These are phyloP conservation scores for Logfia minima DNA, from an alignment of 129 eudicot species.

Conservation along the genomic window DNA sequence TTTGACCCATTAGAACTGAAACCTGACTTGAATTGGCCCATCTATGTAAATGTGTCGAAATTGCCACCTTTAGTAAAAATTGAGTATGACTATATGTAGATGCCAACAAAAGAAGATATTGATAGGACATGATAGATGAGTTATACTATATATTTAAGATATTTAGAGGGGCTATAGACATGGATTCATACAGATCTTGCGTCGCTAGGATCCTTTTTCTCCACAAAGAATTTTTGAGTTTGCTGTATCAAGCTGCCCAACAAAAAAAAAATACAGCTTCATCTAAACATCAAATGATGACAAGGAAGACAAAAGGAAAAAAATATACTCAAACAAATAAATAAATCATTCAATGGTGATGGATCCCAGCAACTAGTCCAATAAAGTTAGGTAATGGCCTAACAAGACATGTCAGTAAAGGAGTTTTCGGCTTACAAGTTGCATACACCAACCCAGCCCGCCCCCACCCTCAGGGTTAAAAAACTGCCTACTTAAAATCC, in stretches of 20 bases:
- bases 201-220: conserved; percentile 57
- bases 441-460: neutral
- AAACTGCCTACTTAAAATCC: neutral
- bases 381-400: conserved; percentile 24
- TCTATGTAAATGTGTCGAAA: neutral
- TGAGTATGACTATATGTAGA: conserved; percentile 3
- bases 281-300: conserved; percentile 26
- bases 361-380: conserved; percentile 10
- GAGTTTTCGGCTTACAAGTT: conserved; percentile 9
- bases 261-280: conserved; percentile 25
- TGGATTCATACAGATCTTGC: conserved; percentile 67
- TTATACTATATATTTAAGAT: neutral
- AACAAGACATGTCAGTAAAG: conserved; percentile 12
- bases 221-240: conserved; percentile 67
- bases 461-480: conserved; percentile 14
- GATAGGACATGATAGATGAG: neutral
- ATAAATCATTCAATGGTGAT: neutral
- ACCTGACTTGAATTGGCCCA: neutral
- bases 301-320: neutral
- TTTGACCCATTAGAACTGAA: conserved; percentile 5
- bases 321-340: conserved; percentile 4
- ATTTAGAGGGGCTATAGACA: conserved; percentile 21
- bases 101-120: neutral
- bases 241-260: conserved; percentile 86
- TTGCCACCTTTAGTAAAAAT: neutral